Evolutionary conservation across 257 asterid species (phyloP).

Genomic region (Nicotiana sylvestris): DNA sequence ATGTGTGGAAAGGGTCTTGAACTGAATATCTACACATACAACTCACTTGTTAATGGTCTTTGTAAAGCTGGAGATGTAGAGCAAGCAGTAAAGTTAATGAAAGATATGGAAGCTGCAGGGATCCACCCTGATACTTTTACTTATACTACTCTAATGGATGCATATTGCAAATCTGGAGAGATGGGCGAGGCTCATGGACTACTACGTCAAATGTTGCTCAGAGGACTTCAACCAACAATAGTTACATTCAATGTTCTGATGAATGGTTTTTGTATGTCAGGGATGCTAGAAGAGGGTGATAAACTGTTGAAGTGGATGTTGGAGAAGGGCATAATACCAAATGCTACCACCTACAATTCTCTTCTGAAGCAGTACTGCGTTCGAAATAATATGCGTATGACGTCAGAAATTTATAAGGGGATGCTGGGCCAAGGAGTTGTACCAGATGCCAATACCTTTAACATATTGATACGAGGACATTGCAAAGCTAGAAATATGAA

Average conservation of each 20-base stretch:
- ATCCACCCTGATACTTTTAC: constrained; percentile 66
- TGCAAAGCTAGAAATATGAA: constrained; percentile 96
- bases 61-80: constrained; percentile 76
- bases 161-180: constrained; percentile 80
- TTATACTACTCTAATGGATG: constrained; percentile 86
- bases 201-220: constrained; percentile 70
- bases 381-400: constrained; percentile 56
- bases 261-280: constrained; percentile 75
- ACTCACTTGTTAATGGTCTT: constrained; percentile 74
- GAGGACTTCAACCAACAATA: constrained; percentile 65
- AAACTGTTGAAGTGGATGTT: constrained; percentile 81
- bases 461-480: constrained; percentile 81
- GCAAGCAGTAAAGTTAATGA: constrained; percentile 57
- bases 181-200: constrained; percentile 66
- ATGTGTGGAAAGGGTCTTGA: constrained; percentile 70
- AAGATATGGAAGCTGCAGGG: constrained; percentile 73
- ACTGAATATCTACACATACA: constrained; percentile 68
- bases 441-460: constrained; percentile 64
- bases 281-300: constrained; percentile 79
- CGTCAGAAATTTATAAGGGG: constrained; percentile 49
- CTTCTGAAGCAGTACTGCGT: constrained; percentile 73
- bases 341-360: constrained; percentile 74
- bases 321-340: constrained; percentile 79
- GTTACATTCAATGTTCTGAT: constrained; percentile 90
- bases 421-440: constrained; percentile 58